Base-by-base conservation (phyloP, 352 stramenopile species). In the Phytophthora pini region DNA sequence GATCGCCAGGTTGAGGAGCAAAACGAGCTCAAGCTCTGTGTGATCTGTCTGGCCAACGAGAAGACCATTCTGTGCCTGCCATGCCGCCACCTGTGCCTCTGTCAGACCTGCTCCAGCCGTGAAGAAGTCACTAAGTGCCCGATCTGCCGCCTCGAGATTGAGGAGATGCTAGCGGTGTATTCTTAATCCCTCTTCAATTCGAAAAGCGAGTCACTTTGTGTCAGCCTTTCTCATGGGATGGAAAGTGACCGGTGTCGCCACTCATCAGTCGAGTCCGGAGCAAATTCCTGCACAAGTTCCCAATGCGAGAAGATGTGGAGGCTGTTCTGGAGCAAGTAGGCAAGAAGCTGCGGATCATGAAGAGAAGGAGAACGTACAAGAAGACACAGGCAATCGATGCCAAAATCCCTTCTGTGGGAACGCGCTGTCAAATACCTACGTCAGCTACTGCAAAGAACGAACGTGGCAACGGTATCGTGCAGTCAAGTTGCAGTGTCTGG, bases 41-140 rank as follows among this genome's bases (percentile, higher is more conserved):
- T 95, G 39, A 89, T 95, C 38, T 95, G 88, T 31, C 65, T 95
- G 31, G 74, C 84, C 15, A 89, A 82, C 46, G 86, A 94, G 22
- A 95, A 95, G 67, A 93, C 70, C 24, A 93, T 95, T 51, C 55
- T 95, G 54, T 95, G 88, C 44, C 56, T 95, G 29, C 88, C 88
- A 0, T 95, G 88, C 45, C 85, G 88, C 41, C 88, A 95, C 44
- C 59, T 95, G 47, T 95, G 88, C 52, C 69, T 95, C 34, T 95
- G 88, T 57, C 72, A 91, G 53, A 63, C 76, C 10, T 95, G 88
- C 61, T 91, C 88, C 5, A 48, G 68, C 48, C 88, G 79, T 61
- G 49, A 88, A 64, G 84, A 94, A 67, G 78, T 95, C 36, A 63
- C 73, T 38, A 92, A 88, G 56, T 95, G 88, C 60, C 88, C 88